A percentile compares a stretch with the other conserved stretches of the same genome.
Evolutionary conservation across 768 basidiomycete genomes (phyloP).

Genomic region (Hydnomerulius pinastri): DNA sequence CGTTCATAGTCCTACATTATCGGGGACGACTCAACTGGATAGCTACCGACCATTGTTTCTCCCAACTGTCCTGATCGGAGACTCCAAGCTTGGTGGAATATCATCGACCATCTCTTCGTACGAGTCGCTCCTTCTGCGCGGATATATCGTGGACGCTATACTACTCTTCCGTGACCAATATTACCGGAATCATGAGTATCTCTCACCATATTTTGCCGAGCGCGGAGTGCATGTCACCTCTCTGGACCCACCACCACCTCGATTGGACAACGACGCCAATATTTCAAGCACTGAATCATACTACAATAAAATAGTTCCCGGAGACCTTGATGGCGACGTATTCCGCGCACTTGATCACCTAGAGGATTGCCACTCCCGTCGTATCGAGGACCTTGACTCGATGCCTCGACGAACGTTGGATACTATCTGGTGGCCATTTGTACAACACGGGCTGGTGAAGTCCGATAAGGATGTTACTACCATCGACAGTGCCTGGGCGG

Average conservation of each 20-base stretch:
- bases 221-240: slow-evolving; percentile 58
- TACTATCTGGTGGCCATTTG: slow-evolving; percentile 96
- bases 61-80: slow-evolving; percentile 85
- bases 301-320: slow-evolving; percentile 55
- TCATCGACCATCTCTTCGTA: slow-evolving; percentile 91
- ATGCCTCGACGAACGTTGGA: slow-evolving; percentile 80
- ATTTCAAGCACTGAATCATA: slow-evolving; percentile 62
- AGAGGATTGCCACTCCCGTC: slow-evolving; percentile 58
- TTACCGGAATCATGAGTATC: slow-evolving; percentile 86
- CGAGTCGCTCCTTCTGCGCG: slow-evolving; percentile 87
- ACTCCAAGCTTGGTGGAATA: slow-evolving; percentile 90
- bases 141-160: slow-evolving; percentile 84
- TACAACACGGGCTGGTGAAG: slow-evolving; percentile 79
- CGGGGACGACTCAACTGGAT: slow-evolving; percentile 82
- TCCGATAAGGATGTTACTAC: slow-evolving; percentile 77
- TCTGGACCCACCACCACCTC: slow-evolving; percentile 60
- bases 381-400: slow-evolving; percentile 72
- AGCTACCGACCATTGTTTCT: slow-evolving; percentile 85
- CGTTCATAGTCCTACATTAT: slow-evolving; percentile 87
- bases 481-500: slow-evolving; percentile 87
- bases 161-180: slow-evolving; percentile 84
- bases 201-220: slow-evolving; percentile 76
- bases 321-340: slow-evolving; percentile 38
- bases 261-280: slow-evolving; percentile 46
- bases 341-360: slow-evolving; percentile 56